phyloP scores from a whole-genome alignment of 1,139 yeast species.

The Entelexis paramagnoliae region DNA sequence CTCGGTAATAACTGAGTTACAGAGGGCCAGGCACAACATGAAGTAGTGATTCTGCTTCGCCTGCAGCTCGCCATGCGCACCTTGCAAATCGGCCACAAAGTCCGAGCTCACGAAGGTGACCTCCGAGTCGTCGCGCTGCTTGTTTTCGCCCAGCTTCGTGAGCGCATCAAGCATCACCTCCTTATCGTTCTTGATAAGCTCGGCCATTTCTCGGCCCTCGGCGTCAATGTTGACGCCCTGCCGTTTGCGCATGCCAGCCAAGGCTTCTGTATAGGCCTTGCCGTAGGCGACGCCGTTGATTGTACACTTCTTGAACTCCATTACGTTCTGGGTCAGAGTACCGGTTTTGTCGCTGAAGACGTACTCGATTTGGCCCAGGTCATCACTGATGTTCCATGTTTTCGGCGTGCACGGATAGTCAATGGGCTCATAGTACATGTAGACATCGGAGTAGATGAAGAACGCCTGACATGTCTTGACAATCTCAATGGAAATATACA shows the following conservation, averaged over 20 bases:
- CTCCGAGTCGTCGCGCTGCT: constrained; percentile 52
- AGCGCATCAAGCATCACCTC: constrained; percentile 53
- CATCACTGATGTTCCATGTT: constrained; percentile 95
- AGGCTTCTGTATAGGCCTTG: constrained; percentile 89
- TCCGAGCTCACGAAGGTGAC: constrained; percentile 74
- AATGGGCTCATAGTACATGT: constrained; percentile 72
- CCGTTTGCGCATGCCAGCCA: constrained; percentile 84
- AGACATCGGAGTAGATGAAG: constrained; percentile 78
- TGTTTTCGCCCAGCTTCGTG: constrained; percentile 40
- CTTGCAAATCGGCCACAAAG: constrained; percentile 45
- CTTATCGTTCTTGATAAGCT: constrained; percentile 53
- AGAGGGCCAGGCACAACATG: constrained; percentile 78
- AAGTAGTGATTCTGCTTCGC: constrained; percentile 60
- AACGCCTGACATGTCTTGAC: constrained; percentile 90
- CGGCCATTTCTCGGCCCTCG: constrained; percentile 54
- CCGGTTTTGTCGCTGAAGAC: constrained; percentile 96
- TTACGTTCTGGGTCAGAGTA: constrained; percentile 83
- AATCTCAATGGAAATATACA: constrained; percentile 88
- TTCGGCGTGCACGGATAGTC: constrained; percentile 96
- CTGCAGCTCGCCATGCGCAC: constrained; percentile 45
- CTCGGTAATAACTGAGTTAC: constrained; percentile 88
- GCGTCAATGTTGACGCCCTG: constrained; percentile 68
- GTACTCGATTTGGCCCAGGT: constrained; percentile 89
- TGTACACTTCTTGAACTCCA: constrained; percentile 93
- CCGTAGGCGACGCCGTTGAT: constrained; percentile 85